Conservation (phyloP, 1,284 basidiomycete genomes). For the Boletus sp. region DNA sequence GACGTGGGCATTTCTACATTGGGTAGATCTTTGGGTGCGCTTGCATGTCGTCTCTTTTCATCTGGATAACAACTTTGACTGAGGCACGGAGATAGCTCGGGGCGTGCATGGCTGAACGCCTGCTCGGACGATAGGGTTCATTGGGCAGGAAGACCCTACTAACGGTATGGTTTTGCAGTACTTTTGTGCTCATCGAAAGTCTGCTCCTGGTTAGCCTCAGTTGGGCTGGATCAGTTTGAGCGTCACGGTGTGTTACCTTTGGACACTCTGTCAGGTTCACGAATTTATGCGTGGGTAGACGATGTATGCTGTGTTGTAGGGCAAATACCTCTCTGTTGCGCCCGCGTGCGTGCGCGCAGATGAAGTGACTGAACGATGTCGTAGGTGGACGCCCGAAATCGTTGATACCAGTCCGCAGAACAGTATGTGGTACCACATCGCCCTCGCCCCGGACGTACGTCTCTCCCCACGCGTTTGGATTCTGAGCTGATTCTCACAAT, state of each 20-base stretch:
- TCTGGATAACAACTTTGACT: slow-evolving; percentile 4
- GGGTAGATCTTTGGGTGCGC: slow-evolving; percentile 84
- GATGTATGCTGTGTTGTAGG: slow-evolving; percentile 93
- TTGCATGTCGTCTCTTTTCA: slow-evolving; percentile 48
- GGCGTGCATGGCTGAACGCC: slow-evolving; percentile 83
- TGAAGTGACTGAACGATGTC: neutral
- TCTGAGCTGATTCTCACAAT: neutral
- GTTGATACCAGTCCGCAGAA: slow-evolving; percentile 88
- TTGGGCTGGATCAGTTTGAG: slow-evolving; percentile 81
- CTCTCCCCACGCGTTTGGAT: neutral
- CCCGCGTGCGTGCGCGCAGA: neutral
- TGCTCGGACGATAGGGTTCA: slow-evolving; percentile 75
- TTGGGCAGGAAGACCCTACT: slow-evolving; percentile 79
- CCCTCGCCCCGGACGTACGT: slow-evolving; percentile 84
- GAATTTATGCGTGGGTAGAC: slow-evolving; percentile 42
- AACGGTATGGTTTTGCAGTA: slow-evolving; percentile 77
- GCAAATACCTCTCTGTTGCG: slow-evolving; percentile 33
- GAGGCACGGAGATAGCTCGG: slow-evolving; percentile 63
- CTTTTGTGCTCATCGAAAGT: slow-evolving; percentile 66
- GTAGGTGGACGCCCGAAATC: slow-evolving; percentile 86
- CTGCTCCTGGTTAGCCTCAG: slow-evolving; percentile 66
- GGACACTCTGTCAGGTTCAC: neutral
- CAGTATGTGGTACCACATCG: slow-evolving; percentile 89
- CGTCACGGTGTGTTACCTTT: slow-evolving; percentile 66
- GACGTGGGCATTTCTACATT: slow-evolving; percentile 76